phyloP scores from a whole-genome alignment of 2,329 filamentous ascomycete species.

The Hypoxylon sp. region DNA sequence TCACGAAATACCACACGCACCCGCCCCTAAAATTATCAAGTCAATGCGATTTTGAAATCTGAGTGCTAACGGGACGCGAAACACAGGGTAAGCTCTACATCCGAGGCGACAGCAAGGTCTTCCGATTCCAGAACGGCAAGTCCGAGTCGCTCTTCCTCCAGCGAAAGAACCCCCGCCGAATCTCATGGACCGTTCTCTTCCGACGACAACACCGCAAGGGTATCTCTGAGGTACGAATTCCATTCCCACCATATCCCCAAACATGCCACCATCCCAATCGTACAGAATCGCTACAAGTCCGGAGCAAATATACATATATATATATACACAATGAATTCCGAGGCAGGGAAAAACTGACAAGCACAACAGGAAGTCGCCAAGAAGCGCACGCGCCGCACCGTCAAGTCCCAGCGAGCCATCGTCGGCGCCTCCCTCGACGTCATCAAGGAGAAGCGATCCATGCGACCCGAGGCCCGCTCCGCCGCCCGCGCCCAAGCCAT shows the following conservation, averaged over 20 bases:
- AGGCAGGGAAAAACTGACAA: constrained; percentile 1
- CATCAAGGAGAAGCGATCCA: constrained; percentile 97
- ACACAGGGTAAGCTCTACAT: constrained; percentile 98
- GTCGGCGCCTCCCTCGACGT: constrained; percentile 99
- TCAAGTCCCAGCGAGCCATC: constrained; percentile 99
- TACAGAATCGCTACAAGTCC: not conserved
- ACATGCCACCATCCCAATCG: not conserved
- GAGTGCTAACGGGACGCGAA: constrained; percentile 53
- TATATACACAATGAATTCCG: not conserved
- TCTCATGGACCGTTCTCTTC: constrained; percentile 98
- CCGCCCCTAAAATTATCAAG: not conserved
- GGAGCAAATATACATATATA: not conserved
- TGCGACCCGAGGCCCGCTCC: constrained; percentile 94
- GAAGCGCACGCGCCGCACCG: constrained; percentile 97
- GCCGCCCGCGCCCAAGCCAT: constrained; percentile 91
- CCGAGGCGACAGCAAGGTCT: constrained; percentile 99
- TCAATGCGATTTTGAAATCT: constrained; percentile 11
- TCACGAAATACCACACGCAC: not conserved
- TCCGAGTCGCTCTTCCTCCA: constrained; percentile 99
- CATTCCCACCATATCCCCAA: not conserved
- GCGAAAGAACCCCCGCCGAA: constrained; percentile 99
- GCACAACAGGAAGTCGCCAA: constrained; percentile 92
- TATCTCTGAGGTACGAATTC: constrained; percentile 94
- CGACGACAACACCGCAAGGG: constrained; percentile 99
- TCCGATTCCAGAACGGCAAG: constrained; percentile 99